Evolutionary conservation across 352 stramenopile genomes (phyloP).

Genomic region (Phytophthora pistaciae): DNA sequence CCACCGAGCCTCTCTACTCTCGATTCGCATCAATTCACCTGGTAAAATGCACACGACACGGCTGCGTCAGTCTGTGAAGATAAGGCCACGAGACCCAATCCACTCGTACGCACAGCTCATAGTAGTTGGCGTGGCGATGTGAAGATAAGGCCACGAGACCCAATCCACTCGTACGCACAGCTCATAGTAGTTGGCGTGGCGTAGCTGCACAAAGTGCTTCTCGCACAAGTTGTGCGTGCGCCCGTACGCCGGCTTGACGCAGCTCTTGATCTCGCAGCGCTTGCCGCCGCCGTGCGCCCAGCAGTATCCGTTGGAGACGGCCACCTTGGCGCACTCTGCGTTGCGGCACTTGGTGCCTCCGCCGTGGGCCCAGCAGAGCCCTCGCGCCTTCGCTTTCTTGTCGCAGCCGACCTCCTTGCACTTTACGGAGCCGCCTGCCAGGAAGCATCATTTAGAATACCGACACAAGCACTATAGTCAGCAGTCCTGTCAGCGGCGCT

Average conservation of each 20-base stretch:
- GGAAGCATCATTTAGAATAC: background rate
- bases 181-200: conserved; percentile 15
- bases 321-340: conserved; percentile 58
- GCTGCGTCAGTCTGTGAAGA: background rate
- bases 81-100: background rate
- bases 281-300: conserved; percentile 64
- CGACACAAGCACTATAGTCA: background rate
- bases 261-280: conserved; percentile 41
- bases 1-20: background rate
- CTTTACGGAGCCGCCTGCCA: conserved; percentile 45
- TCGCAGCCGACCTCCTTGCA: conserved; percentile 60
- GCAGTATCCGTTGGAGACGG: conserved; percentile 47
- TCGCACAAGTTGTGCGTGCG: conserved; percentile 54
- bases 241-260: conserved; percentile 45
- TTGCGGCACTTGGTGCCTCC: too few species aligned
- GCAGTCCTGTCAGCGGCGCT: background rate
- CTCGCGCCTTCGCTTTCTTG: conserved; percentile 51
- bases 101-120: too few species aligned
- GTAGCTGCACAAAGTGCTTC: conserved; percentile 38
- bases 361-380: conserved; percentile 22
- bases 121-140: conserved; percentile 20
- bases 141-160: background rate
- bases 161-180: too few species aligned
- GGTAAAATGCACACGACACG: background rate
- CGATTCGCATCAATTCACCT: background rate